Percentiles rank a stretch among this genome's conserved stretches.
Conservation (phyloP, 140 eudicot genomes). For the Flaveria floridana region DNA sequence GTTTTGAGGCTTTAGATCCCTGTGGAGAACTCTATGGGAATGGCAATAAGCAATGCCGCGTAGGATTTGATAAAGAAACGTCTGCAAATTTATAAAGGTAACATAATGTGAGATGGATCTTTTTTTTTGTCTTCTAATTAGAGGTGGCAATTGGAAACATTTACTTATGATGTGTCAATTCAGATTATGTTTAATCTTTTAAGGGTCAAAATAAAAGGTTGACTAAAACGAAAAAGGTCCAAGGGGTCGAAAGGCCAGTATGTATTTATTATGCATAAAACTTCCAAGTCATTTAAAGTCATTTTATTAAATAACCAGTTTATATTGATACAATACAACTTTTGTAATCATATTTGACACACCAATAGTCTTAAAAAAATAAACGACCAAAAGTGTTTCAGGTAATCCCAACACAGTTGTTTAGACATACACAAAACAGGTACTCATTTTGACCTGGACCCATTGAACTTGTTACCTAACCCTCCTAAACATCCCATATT, state of each 20-base stretch:
- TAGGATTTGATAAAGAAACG: conserved; percentile 80
- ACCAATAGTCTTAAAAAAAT: background rate
- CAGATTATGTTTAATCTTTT: background rate
- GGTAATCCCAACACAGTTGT: background rate
- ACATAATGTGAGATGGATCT: background rate
- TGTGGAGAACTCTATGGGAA: conserved; percentile 91
- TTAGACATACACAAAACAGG: background rate
- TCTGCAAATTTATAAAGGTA: conserved; percentile 45
- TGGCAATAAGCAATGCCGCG: conserved; percentile 97
- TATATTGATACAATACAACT: background rate
- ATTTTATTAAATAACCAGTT: background rate
- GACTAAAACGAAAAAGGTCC: background rate
- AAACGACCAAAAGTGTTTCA: background rate
- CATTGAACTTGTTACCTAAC: background rate
- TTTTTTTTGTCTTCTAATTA: background rate
- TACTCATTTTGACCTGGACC: background rate
- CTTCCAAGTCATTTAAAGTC: background rate
- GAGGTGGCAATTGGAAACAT: background rate
- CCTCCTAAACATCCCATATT: background rate
- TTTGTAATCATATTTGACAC: background rate
- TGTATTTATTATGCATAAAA: background rate
- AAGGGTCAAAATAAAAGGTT: background rate
- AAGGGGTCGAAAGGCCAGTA: background rate
- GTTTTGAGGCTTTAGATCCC: conserved; percentile 95
- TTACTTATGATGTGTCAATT: background rate